Evolutionary conservation across 208 protist species (phyloP).

Genomic region (Leptomonas pyrrhocoris): DNA sequence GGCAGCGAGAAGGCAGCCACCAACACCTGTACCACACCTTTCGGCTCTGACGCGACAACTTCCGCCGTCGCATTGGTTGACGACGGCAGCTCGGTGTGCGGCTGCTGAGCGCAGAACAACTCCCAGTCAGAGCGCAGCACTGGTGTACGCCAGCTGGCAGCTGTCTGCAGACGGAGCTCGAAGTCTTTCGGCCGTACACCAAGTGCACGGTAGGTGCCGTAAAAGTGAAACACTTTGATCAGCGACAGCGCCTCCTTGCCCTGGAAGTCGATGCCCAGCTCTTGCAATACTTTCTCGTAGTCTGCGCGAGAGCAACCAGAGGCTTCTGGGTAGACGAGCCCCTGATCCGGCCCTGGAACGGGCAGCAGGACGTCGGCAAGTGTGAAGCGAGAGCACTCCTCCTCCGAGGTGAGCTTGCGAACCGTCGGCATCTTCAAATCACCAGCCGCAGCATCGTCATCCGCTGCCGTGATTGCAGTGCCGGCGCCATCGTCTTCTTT

Average conservation of each 20-base stretch:
- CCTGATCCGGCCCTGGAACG: conserved; percentile 82
- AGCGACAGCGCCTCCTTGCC: conserved; percentile 38
- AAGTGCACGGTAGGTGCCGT: conserved; percentile 86
- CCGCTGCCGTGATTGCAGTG: not conserved
- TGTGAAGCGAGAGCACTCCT: conserved; percentile 64
- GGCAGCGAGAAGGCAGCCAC: conserved; percentile 80
- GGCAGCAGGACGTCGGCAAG: conserved; percentile 91
- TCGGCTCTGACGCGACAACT: conserved; percentile 14
- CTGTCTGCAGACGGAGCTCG: conserved; percentile 29
- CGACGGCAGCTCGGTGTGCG: conserved; percentile 3
- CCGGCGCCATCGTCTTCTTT: conserved; percentile 12
- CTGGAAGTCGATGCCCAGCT: conserved; percentile 34
- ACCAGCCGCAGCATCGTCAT: not conserved
- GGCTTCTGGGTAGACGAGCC: conserved; percentile 75
- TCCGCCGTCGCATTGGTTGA: not conserved
- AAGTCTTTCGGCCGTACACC: conserved; percentile 55
- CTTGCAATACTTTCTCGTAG: conserved; percentile 52
- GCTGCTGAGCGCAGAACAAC: conserved; percentile 8
- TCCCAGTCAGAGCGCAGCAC: conserved; percentile 77
- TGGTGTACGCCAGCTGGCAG: conserved; percentile 44
- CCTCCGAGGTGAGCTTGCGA: conserved; percentile 57
- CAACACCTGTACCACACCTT: conserved; percentile 39
- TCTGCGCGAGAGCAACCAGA: conserved; percentile 44
- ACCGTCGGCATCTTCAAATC: conserved; percentile 50
- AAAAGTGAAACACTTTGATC: conserved; percentile 85